Base-by-base conservation (phyloP, 495 filamentous ascomycete genomes). In the Neurospora sp. region DNA sequence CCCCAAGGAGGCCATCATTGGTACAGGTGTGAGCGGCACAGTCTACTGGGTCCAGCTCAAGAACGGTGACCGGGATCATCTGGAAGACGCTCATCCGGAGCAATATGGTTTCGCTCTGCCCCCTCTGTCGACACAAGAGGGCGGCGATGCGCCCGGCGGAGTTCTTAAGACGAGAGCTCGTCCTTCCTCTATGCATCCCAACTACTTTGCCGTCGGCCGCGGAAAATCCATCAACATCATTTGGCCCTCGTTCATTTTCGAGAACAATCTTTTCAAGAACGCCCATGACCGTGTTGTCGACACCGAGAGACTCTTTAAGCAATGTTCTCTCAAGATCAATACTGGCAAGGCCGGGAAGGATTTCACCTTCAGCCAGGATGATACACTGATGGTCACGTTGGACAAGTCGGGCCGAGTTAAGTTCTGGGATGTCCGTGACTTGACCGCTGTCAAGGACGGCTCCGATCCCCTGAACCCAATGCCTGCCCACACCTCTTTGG, bases 341-440 rank as follows among this genome's bases (percentile, higher is more conserved):
- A 98, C 94, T 71, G 96, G 96, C 70, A 99, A 99, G 83, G 96
- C 96, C 69, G 95, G 94, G 39, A 98, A 99, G 81, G 96, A 99
- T 77, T 99, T 98, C 80, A 89, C 91, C 69, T 99, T 99, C 83
- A 97, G 94, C 80, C 93, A 94, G 77, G 96, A 98, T 82, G 96
- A 99, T 79, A 92, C 91, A 2, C 88, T 93, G 36, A 94, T 99
- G 78, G 94, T 94, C 31, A 97, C 96, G 66, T 89, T 99, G 42
- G 96, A 99, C 80, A 98, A 98, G 84, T 93, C 93, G 71, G 96
- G 96, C 21, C 90, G 92, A 72, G 88, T 98, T 74, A 94, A 95
- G 79, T 95, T 99, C 85, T 99, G 96, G 96, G 96, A 99, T 79
- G 91, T 97, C 72, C 90, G 91, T 42, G 89, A 92, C 48, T 85